Evolutionary conservation across 768 basidiomycete genomes (phyloP).

Genomic region (Phylloporus sp.): DNA sequence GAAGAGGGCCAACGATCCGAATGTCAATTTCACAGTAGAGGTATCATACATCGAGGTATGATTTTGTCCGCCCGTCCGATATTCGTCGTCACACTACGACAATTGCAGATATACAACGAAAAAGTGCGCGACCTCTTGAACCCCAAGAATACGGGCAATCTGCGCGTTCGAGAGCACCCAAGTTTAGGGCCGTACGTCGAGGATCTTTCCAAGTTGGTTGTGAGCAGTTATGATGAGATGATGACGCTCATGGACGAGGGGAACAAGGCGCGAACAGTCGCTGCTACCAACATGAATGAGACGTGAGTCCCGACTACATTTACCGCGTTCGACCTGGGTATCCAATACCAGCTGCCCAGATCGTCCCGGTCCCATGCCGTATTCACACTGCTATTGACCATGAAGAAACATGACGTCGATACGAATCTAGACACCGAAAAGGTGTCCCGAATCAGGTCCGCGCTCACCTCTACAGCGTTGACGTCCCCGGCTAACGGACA

Average conservation of each 20-base stretch:
- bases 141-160: slow-evolving; percentile 93
- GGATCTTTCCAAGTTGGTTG: slow-evolving; percentile 89
- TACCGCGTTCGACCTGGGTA: neutral
- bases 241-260: slow-evolving; percentile 99
- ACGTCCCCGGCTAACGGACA: slow-evolving; percentile 9
- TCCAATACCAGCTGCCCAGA: slow-evolving; percentile 34
- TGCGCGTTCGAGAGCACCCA: slow-evolving; percentile 96
- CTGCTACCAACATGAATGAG: slow-evolving; percentile 99
- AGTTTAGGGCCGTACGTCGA: slow-evolving; percentile 97
- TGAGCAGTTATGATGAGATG: slow-evolving; percentile 91
- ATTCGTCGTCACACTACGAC: neutral
- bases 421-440: slow-evolving; percentile 95
- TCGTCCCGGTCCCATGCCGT: slow-evolving; percentile 98
- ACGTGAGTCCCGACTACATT: slow-evolving; percentile 51
- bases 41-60: slow-evolving; percentile 95
- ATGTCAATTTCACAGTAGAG: slow-evolving; percentile 84
- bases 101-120: slow-evolving; percentile 83
- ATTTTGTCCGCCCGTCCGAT: neutral
- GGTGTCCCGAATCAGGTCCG: slow-evolving; percentile 92
- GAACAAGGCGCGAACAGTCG: slow-evolving; percentile 97
- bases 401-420: slow-evolving; percentile 79
- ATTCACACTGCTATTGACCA: slow-evolving; percentile 90
- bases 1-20: slow-evolving; percentile 58
- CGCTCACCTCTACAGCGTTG: slow-evolving; percentile 1
- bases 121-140: slow-evolving; percentile 97